These are phyloP conservation scores for Taphrina confusa DNA, from an alignment of 1,139 yeast genomes.

Conservation along the genomic window DNA sequence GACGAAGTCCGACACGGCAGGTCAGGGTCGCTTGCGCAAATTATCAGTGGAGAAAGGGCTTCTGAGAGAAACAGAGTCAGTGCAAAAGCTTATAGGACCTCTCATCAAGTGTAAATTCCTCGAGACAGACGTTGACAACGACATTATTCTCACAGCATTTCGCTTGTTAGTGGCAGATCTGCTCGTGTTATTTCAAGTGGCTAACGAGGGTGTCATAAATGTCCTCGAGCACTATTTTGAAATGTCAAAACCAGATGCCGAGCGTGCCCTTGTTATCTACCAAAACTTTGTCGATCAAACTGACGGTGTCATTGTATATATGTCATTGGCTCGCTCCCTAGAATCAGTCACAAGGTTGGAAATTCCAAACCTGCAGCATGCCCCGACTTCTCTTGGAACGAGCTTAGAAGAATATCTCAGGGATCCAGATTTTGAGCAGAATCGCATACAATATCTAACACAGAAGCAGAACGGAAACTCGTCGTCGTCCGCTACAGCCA, in stretches of 20 bases:
- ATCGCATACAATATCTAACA: slow-evolving; percentile 72
- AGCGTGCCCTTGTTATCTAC: slow-evolving; percentile 78
- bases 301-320: slow-evolving; percentile 78
- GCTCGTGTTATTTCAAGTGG: slow-evolving; percentile 76
- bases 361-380: slow-evolving; percentile 91
- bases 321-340: slow-evolving; percentile 84
- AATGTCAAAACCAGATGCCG: slow-evolving; percentile 82
- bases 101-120: slow-evolving; percentile 69
- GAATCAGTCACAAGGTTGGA: slow-evolving; percentile 84
- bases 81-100: slow-evolving; percentile 75
- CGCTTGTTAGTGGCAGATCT: slow-evolving; percentile 84
- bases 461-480: slow-evolving; percentile 59
- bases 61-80: slow-evolving; percentile 79
- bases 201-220: slow-evolving; percentile 94
- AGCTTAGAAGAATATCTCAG: slow-evolving; percentile 84
- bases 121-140: slow-evolving; percentile 71
- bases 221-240: slow-evolving; percentile 91
- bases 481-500: slow-evolving; percentile 37
- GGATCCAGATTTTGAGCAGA: slow-evolving; percentile 80
- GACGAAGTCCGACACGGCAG: slow-evolving; percentile 50
- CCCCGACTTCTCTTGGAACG: slow-evolving; percentile 87
- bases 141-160: slow-evolving; percentile 78
- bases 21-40: slow-evolving; percentile 60
- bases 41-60: slow-evolving; percentile 77
- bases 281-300: slow-evolving; percentile 84